A percentile compares a stretch with the other conserved stretches of the same genome.
Evolutionary conservation across 176 grass and related monocot genomes (phyloP).

Genomic region (Carex parvula): DNA sequence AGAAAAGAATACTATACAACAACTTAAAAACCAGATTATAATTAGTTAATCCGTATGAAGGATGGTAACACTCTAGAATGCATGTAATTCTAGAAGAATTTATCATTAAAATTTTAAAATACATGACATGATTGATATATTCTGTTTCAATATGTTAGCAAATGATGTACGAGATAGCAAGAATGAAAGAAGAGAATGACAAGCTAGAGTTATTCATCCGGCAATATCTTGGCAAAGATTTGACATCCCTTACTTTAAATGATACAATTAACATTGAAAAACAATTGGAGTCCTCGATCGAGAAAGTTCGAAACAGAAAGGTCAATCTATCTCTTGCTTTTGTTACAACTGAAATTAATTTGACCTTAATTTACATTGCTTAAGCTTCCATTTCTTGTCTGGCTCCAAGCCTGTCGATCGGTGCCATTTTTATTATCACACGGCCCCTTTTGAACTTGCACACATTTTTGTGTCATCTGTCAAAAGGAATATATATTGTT

Average conservation of each 20-base stretch:
- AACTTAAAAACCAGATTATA: neutral
- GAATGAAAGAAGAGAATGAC: slow-evolving; percentile 64
- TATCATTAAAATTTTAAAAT: neutral
- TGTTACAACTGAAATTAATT: slow-evolving; percentile 2
- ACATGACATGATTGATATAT: neutral
- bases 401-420: neutral
- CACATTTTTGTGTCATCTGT: neutral
- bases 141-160: slow-evolving; percentile 29
- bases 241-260: slow-evolving; percentile 32
- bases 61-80: neutral
- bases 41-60: neutral
- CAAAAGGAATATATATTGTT: neutral
- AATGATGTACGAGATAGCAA: slow-evolving; percentile 59
- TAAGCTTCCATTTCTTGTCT: neutral
- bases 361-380: neutral
- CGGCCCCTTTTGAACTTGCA: neutral
- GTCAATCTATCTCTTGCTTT: slow-evolving; percentile 9
- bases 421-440: neutral
- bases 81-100: neutral
- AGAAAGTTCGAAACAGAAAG: slow-evolving; percentile 57
- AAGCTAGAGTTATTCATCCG: slow-evolving; percentile 47
- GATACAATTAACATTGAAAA: slow-evolving; percentile 54
- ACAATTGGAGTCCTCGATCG: slow-evolving; percentile 48
- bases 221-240: slow-evolving; percentile 48
- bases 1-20: neutral